A percentile compares a stretch with the other conserved stretches of the same genome.
Evolutionary conservation across 768 basidiomycete genomes (phyloP).

Genomic region (Boletus pseudopeckii): DNA sequence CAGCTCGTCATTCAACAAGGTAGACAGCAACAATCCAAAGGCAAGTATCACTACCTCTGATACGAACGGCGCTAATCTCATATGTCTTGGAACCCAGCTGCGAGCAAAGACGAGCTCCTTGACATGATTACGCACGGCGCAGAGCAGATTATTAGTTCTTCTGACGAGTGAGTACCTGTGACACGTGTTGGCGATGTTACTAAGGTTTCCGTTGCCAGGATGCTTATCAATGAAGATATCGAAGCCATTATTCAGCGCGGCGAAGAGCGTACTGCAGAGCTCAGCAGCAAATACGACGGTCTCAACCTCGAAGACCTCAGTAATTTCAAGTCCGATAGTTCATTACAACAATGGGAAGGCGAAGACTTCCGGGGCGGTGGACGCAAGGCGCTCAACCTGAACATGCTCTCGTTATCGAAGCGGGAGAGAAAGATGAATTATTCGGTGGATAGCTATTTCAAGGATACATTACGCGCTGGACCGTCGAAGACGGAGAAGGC

Average conservation of each 20-base stretch:
- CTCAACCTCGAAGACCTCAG: slow-evolving; percentile 92
- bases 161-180: slow-evolving; percentile 55
- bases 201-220: slow-evolving; percentile 36
- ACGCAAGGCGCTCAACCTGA: slow-evolving; percentile 69
- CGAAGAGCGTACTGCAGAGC: slow-evolving; percentile 83
- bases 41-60: slow-evolving; percentile 34
- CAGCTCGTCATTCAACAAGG: slow-evolving; percentile 98
- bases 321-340: slow-evolving; percentile 94
- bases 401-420: slow-evolving; percentile 84
- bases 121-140: slow-evolving; percentile 99
- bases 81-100: slow-evolving; percentile 45
- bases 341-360: slow-evolving; percentile 92
- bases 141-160: slow-evolving; percentile 88
- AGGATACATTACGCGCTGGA: slow-evolving; percentile 80
- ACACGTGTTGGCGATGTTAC: background rate
- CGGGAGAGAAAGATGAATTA: slow-evolving; percentile 93
- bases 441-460: slow-evolving; percentile 94
- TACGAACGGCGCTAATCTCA: background rate
- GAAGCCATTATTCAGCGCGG: slow-evolving; percentile 90
- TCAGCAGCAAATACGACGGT: slow-evolving; percentile 89
- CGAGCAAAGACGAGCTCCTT: slow-evolving; percentile 91
- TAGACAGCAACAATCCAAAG: slow-evolving; percentile 75
- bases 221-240: slow-evolving; percentile 84
- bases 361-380: slow-evolving; percentile 84
- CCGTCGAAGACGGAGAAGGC: slow-evolving; percentile 78